Evolutionary conservation across 2,329 filamentous ascomycete species (phyloP).

Genomic region (Epichloe uncinata): DNA sequence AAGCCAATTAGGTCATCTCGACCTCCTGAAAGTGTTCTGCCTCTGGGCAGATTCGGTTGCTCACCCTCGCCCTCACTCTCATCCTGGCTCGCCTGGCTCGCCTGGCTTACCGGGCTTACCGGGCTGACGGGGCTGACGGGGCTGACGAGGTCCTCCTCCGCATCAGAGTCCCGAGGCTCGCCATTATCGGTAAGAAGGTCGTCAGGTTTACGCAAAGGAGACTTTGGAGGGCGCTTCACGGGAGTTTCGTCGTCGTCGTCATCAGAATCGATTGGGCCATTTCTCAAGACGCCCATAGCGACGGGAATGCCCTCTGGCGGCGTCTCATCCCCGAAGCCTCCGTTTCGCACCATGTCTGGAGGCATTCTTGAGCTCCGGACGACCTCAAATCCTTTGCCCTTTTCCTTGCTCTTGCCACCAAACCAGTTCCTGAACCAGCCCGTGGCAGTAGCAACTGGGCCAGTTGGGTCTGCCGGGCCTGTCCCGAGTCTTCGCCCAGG

Average conservation of each 20-base stretch:
- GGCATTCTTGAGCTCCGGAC: constrained; percentile 82
- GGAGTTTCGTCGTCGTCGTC: constrained; percentile 31
- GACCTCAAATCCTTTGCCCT: constrained; percentile 93
- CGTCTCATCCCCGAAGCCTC: constrained; percentile 48
- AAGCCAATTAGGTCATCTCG: constrained; percentile 6
- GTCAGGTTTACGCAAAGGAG: constrained; percentile 16
- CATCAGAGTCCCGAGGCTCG: constrained; percentile 31
- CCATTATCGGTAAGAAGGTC: constrained; percentile 34
- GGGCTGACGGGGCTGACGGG: neutral
- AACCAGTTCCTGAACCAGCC: constrained; percentile 78
- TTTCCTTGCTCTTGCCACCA: constrained; percentile 80
- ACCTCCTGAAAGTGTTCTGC: neutral
- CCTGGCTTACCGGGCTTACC: neutral
- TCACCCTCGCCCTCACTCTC: neutral
- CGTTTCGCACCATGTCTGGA: constrained; percentile 47
- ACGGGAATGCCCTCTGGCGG: constrained; percentile 55
- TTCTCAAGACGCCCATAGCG: constrained; percentile 45
- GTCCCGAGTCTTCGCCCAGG: constrained; percentile 80
- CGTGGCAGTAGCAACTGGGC: constrained; percentile 75
- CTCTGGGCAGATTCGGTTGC: constrained; percentile 12
- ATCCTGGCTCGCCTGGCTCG: too few species aligned
- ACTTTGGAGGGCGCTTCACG: constrained; percentile 11
- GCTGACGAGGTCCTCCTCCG: constrained; percentile 28
- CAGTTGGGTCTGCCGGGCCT: constrained; percentile 86
- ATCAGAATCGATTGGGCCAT: constrained; percentile 51